Evolutionary conservation across 352 stramenopile species (phyloP).

Genomic region (Hyaloperonospora arabidopsidis): DNA sequence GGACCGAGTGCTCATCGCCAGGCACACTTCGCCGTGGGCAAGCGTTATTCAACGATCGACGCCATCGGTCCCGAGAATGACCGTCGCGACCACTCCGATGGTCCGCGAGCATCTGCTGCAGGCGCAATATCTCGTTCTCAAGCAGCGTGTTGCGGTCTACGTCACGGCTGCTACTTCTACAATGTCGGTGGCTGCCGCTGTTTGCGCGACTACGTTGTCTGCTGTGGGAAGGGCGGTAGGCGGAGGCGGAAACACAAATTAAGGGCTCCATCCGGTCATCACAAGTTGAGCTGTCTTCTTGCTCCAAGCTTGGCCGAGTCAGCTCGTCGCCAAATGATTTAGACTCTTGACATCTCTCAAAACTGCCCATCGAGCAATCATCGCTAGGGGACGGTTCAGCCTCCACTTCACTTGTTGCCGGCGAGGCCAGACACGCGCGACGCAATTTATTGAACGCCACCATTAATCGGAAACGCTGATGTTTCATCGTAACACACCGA

Average conservation of each 20-base stretch:
- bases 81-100: constrained; percentile 26
- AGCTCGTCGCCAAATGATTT: constrained; percentile 6
- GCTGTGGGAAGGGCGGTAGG: constrained; percentile 15
- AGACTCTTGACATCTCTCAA: constrained; percentile 5
- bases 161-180: constrained; percentile 21
- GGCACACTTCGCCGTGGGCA: constrained; percentile 24
- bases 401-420: constrained; percentile 23
- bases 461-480: constrained; percentile 29
- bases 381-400: constrained; percentile 28
- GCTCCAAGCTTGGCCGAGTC: constrained; percentile 25
- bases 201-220: constrained; percentile 19
- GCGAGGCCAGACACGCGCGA: constrained; percentile 18
- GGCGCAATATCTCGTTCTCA: constrained; percentile 63
- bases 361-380: constrained; percentile 15
- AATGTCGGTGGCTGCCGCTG: constrained; percentile 18
- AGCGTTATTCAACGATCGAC: constrained; percentile 15
- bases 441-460: constrained; percentile 31
- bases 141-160: constrained; percentile 43
- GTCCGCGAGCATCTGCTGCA: constrained; percentile 67
- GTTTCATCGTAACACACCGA: constrained; percentile 7
- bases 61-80: constrained; percentile 14
- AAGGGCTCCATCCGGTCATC: constrained; percentile 22
- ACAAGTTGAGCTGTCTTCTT: constrained; percentile 28
- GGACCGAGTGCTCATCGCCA: constrained; percentile 11
- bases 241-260: constrained; percentile 17